These are phyloP conservation scores for Cyathus olla DNA, from an alignment of 1,284 basidiomycete genomes.

Conservation along the genomic window DNA sequence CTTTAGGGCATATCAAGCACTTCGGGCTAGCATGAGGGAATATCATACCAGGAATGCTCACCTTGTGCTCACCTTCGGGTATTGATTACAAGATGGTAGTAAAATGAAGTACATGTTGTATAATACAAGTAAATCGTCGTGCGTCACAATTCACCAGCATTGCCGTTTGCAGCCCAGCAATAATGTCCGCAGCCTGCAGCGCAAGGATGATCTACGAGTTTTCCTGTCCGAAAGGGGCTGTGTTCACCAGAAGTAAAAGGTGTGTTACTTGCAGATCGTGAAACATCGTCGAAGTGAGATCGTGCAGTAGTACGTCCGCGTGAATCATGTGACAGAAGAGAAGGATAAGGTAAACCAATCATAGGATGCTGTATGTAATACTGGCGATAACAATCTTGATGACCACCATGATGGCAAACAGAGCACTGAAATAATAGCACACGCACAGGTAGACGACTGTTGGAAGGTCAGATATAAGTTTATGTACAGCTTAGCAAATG, in stretches of 20 bases:
- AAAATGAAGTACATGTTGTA: not conserved
- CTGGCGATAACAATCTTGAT: slow-evolving; percentile 76
- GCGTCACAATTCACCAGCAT: not conserved
- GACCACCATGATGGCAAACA: slow-evolving; percentile 81
- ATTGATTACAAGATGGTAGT: not conserved
- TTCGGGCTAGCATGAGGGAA: too few species aligned
- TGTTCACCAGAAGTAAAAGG: slow-evolving; percentile 7
- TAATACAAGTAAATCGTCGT: not conserved
- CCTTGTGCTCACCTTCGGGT: too few species aligned
- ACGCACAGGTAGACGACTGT: slow-evolving; percentile 78
- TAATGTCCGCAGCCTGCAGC: slow-evolving; percentile 76
- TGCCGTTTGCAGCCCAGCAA: slow-evolving; percentile 60
- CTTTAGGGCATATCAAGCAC: too few species aligned
- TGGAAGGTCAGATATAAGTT: not conserved
- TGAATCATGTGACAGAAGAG: slow-evolving; percentile 12
- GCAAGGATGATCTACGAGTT: slow-evolving; percentile 61
- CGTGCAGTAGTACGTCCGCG: slow-evolving; percentile 26
- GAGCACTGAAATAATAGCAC: slow-evolving; percentile 77
- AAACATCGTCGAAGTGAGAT: slow-evolving; percentile 1
- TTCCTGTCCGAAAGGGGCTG: slow-evolving; percentile 10
- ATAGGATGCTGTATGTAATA: slow-evolving; percentile 70
- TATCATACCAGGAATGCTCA: too few species aligned
- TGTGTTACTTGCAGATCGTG: slow-evolving; percentile 1
- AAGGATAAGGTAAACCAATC: slow-evolving; percentile 49
- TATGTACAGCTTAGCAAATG: too few species aligned